Percentiles rank a stretch among this genome's conserved stretches.
Conservation (phyloP, 1,284 basidiomycete species). For the Marasmius fiardii region DNA sequence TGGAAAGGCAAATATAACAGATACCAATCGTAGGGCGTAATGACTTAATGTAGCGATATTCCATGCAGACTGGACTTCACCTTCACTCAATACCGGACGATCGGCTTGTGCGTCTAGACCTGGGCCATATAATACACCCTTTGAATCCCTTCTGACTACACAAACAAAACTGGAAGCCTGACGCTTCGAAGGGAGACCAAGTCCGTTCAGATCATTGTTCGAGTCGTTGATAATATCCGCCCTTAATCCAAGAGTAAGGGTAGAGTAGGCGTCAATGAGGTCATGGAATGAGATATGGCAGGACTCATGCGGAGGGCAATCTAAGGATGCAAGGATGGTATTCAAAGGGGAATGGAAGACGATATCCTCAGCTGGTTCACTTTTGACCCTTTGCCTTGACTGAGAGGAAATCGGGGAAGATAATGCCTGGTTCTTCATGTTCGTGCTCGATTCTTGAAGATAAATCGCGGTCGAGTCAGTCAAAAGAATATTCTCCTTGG, state of each 20-base stretch:
- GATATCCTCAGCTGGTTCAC: slow-evolving; percentile 15
- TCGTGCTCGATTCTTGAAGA: background rate
- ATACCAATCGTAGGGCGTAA: slow-evolving; percentile 45
- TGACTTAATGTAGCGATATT: slow-evolving; percentile 44
- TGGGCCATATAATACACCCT: slow-evolving; percentile 5
- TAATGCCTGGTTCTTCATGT: background rate
- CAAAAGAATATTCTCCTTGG: background rate
- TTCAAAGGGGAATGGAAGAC: slow-evolving; percentile 42
- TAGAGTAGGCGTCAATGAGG: slow-evolving; percentile 54
- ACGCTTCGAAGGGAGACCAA: slow-evolving; percentile 30
- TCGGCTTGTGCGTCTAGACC: background rate
- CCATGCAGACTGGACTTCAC: slow-evolving; percentile 36
- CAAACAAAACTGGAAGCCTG: slow-evolving; percentile 30
- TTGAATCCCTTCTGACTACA: slow-evolving; percentile 31
- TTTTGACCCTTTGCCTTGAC: slow-evolving; percentile 18
- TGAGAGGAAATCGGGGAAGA: slow-evolving; percentile 9
- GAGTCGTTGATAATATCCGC: slow-evolving; percentile 20
- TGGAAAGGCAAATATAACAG: slow-evolving; percentile 43
- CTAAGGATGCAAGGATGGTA: slow-evolving; percentile 43
- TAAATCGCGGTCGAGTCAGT: background rate
- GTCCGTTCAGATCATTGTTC: slow-evolving; percentile 14
- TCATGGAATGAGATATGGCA: slow-evolving; percentile 41
- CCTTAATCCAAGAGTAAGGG: slow-evolving; percentile 42
- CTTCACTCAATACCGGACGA: slow-evolving; percentile 19
- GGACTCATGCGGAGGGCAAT: slow-evolving; percentile 26